Percentiles rank a stretch among this genome's conserved stretches.
These are phyloP conservation scores for Ramichloridium luteum DNA, from an alignment of 2,329 filamentous ascomycete species.

Conservation along the genomic window DNA sequence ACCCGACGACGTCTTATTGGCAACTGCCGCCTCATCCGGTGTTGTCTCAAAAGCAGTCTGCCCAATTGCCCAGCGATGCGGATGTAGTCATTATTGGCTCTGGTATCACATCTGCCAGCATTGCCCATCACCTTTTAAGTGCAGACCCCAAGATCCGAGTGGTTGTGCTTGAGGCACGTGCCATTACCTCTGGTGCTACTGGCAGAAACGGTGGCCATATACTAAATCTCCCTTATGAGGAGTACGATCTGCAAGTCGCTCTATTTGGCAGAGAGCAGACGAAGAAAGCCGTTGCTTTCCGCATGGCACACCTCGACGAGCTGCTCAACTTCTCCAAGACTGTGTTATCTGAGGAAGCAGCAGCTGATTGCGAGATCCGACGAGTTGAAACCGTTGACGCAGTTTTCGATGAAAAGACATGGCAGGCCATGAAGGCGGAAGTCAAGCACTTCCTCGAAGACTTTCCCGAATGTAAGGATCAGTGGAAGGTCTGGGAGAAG, in stretches of 20 bases:
- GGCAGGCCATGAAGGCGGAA: not conserved
- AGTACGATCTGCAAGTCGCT: constrained; percentile 4
- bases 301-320: constrained; percentile 6
- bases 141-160: constrained; percentile 5
- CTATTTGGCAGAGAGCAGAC: constrained; percentile 5
- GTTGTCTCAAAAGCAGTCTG: constrained; percentile 5
- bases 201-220: constrained; percentile 12
- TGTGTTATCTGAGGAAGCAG: constrained; percentile 3
- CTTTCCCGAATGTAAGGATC: constrained; percentile 2
- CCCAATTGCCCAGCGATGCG: constrained; percentile 1
- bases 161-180: constrained; percentile 12
- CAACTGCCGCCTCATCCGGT: constrained; percentile 5
- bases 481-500: not conserved
- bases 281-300: constrained; percentile 7
- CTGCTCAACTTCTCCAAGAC: constrained; percentile 4
- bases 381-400: constrained; percentile 7
- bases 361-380: constrained; percentile 5
- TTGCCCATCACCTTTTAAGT: constrained; percentile 11
- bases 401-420: constrained; percentile 4
- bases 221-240: constrained; percentile 8
- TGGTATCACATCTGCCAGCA: constrained; percentile 11
- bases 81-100: constrained; percentile 14
- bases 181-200: constrained; percentile 9
- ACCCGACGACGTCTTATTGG: constrained; percentile 7
- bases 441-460: constrained; percentile 3